Evolutionary conservation across 1,284 basidiomycete genomes (phyloP).

Genomic region (Ganoderma boninense): DNA sequence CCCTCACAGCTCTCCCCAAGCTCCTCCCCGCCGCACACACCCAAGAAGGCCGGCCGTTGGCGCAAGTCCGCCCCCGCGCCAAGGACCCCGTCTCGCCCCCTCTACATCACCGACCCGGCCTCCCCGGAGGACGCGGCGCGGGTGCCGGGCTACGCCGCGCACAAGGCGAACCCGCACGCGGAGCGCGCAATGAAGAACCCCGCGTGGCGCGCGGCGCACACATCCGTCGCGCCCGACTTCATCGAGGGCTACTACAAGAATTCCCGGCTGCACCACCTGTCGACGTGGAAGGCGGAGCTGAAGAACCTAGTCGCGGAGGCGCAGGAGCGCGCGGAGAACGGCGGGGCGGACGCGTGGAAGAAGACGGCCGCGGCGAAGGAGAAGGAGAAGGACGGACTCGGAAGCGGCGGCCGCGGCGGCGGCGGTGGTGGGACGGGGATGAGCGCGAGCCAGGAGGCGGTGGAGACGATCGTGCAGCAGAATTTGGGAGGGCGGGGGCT

Average conservation of each 20-base stretch:
- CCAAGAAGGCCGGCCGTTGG: conserved; percentile 20
- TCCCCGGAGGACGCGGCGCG: conserved; percentile 50
- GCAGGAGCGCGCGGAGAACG: conserved; percentile 71
- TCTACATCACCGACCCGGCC: conserved; percentile 51
- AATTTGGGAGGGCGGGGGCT: conserved; percentile 36
- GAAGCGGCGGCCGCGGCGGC: no score
- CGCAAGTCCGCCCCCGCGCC: conserved; percentile 21
- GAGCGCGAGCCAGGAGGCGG: conserved; percentile 39
- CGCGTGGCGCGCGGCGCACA: conserved; percentile 88
- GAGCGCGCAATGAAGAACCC: conserved; percentile 81
- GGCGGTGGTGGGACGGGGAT: conserved; percentile 9
- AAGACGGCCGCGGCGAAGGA: background rate
- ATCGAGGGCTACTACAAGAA: conserved; percentile 92
- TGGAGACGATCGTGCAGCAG: conserved; percentile 36
- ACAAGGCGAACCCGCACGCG: conserved; percentile 74
- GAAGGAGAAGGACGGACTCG: no score
- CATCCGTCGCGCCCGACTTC: conserved; percentile 87
- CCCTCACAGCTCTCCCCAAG: conserved; percentile 6
- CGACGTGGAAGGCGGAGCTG: conserved; percentile 93
- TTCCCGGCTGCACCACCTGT: conserved; percentile 91
- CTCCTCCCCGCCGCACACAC: conserved; percentile 16
- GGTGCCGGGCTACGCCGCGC: conserved; percentile 69
- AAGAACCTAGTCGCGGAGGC: conserved; percentile 84
- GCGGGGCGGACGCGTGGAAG: conserved; percentile 38
- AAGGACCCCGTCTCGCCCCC: conserved; percentile 17